These are phyloP conservation scores for Xylaria sp. DNA, from an alignment of 2,329 filamentous ascomycete genomes.

Conservation along the genomic window DNA sequence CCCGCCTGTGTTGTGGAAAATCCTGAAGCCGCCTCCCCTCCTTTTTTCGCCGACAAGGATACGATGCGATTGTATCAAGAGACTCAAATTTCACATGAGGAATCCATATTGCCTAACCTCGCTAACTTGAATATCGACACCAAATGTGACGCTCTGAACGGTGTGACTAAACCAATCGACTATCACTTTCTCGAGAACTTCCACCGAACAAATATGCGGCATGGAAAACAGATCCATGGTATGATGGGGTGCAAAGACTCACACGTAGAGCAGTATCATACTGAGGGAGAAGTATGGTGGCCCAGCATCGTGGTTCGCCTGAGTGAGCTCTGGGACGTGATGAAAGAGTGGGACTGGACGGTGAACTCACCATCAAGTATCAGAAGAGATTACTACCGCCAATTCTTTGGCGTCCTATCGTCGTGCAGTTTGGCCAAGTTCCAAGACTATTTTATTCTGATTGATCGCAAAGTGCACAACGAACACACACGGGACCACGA, in stretches of 20 bases:
- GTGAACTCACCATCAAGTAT: background rate
- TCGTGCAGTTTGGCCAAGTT: background rate
- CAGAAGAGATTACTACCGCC: background rate
- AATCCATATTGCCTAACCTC: too few species aligned
- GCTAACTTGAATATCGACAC: background rate
- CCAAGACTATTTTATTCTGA: conserved; percentile 21
- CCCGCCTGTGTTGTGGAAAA: conserved; percentile 10
- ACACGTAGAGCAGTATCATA: background rate
- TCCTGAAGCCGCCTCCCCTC: conserved; percentile 10
- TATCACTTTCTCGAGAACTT: conserved; percentile 27
- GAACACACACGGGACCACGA: background rate
- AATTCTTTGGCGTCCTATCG: conserved; percentile 10
- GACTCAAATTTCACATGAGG: background rate
- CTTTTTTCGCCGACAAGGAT: background rate
- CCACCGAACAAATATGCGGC: background rate
- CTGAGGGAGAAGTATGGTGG: background rate
- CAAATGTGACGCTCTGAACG: background rate
- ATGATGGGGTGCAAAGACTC: background rate
- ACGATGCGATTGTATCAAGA: background rate
- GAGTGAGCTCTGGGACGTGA: background rate
- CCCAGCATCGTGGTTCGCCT: conserved; percentile 19
- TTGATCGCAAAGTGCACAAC: background rate
- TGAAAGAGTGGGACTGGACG: background rate
- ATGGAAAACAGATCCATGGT: too few species aligned
- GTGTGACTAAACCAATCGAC: conserved; percentile 8